Evolutionary conservation across 306 rosid species (phyloP), one percentile per base, ranked within the genome.

Genomic region (Astragalus glycyphyllos): DNA sequence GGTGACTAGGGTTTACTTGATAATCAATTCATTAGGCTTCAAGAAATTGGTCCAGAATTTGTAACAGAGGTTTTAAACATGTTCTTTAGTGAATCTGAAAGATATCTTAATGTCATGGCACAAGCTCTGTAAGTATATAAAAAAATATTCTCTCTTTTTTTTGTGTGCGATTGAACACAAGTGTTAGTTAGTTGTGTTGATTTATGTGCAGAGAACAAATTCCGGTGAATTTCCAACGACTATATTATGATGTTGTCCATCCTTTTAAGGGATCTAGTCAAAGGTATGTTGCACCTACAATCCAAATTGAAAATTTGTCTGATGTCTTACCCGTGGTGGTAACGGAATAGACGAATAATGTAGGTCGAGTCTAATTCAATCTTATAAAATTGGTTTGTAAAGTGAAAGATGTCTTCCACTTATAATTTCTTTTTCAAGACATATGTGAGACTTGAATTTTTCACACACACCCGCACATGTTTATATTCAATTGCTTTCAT

Each of bases 231-330:
- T 90, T 84, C 82, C 81, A 81, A 48, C 84, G 77, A 75, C 80
- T 88, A 35, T 86, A 86, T 88, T 79, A 83, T 59, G 60, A 73
- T 75, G 88, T 88, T 75, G 90, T 88, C 31, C 91, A 85, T 74
- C 92, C 83, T 53, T 78, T 79, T 72, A 89, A 86, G 80, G 90
- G 88, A 40, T 79, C 83, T 67, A 80, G 92, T 63, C 85, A 84
- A 49, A 86, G 92, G 96, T 89, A 86, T 4, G 4, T 41, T 2
- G 3, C 31, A 26, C 31, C 31, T 26, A 26, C 31, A 26, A 23
- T 2, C 2, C 2, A 23, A 23, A 23, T 23, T 23, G 29, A 23
- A 23, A 2, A 23, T 23, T 23, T 23, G 29, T 23, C 29, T 2
- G 2, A 23, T 23, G n/a, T n/a, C n/a, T n/a, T n/a, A n/a, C n/a